Percentiles rank a stretch among this genome's conserved stretches.
Evolutionary conservation across 345 rosid species (phyloP).

Genomic region (Hirschfeldia incana): DNA sequence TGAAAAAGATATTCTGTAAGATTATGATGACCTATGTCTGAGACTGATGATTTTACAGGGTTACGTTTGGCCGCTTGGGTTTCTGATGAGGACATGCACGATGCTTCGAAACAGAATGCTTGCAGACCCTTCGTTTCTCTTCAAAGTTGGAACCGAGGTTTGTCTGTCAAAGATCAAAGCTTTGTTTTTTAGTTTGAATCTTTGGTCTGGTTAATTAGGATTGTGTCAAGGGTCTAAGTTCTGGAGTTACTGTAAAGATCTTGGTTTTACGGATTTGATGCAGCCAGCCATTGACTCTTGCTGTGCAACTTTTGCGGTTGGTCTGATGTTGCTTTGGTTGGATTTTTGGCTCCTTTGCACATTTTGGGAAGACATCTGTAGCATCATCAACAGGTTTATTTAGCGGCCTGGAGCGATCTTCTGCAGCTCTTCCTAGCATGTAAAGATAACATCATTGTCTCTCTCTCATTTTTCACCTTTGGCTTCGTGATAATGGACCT

Average conservation of each 20-base stretch:
- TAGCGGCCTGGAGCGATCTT: slow-evolving; percentile 58
- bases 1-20: too few relatives aligned
- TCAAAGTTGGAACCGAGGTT: slow-evolving; percentile 96
- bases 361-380: slow-evolving; percentile 65
- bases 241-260: too few relatives aligned
- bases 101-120: slow-evolving; percentile 87
- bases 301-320: slow-evolving; percentile 88
- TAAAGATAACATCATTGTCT: slow-evolving; percentile 16
- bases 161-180: slow-evolving; percentile 11
- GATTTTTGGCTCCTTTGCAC: slow-evolving; percentile 91
- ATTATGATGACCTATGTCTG: neutral
- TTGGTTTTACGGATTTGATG: neutral
- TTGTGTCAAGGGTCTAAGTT: neutral
- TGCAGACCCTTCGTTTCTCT: slow-evolving; percentile 84
- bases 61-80: slow-evolving; percentile 74
- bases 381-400: slow-evolving; percentile 65
- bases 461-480: neutral
- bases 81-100: slow-evolving; percentile 65
- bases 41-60: slow-evolving; percentile 43
- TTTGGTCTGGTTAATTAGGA: neutral
- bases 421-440: slow-evolving; percentile 90
- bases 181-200: neutral
- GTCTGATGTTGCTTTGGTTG: slow-evolving; percentile 84
- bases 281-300: slow-evolving; percentile 89
- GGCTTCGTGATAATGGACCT: too few relatives aligned